Percentiles rank a stretch among this genome's conserved stretches.
phyloP scores from a whole-genome alignment of 1,284 basidiomycete genomes.

The Fistulinella cinereoalba region DNA sequence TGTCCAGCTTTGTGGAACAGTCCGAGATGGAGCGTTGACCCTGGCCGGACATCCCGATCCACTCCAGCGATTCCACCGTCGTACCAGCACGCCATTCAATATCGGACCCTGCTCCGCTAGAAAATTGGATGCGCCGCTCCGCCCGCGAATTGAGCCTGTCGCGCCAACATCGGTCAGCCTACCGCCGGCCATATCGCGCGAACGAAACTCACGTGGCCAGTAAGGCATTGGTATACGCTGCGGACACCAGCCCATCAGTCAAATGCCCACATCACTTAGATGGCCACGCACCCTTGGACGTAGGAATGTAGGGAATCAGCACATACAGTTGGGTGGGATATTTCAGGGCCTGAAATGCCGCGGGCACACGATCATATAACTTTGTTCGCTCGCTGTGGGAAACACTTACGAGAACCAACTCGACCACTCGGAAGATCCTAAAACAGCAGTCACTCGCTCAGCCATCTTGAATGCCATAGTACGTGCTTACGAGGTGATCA shows the following conservation, averaged over 20 bases:
- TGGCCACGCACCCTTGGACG: not conserved
- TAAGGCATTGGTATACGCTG: not conserved
- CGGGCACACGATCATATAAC: not conserved
- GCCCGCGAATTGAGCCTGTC: not conserved
- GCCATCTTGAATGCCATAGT: not conserved
- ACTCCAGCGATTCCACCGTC: not conserved
- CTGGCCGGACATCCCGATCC: not conserved
- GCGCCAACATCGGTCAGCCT: not conserved
- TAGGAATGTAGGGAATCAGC: constrained; percentile 1
- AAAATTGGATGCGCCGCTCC: not conserved
- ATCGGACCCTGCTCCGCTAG: not conserved
- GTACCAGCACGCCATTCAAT: not conserved
- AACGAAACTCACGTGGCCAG: constrained; percentile 1
- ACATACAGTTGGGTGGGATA: not conserved
- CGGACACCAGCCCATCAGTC: not conserved
- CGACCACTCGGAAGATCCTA: not conserved
- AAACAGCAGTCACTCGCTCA: not conserved
- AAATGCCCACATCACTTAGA: not conserved
- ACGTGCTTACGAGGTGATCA: not conserved
- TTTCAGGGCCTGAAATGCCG: not conserved
- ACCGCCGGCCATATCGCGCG: not conserved
- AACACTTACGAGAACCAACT: not conserved
- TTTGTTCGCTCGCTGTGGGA: not conserved
- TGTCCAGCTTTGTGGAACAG: not conserved
- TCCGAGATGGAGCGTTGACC: not conserved